A percentile compares a stretch with the other conserved stretches of the same genome.
phyloP scores from a whole-genome alignment of 179 eudicot genomes.

The Silene noctiflora region DNA sequence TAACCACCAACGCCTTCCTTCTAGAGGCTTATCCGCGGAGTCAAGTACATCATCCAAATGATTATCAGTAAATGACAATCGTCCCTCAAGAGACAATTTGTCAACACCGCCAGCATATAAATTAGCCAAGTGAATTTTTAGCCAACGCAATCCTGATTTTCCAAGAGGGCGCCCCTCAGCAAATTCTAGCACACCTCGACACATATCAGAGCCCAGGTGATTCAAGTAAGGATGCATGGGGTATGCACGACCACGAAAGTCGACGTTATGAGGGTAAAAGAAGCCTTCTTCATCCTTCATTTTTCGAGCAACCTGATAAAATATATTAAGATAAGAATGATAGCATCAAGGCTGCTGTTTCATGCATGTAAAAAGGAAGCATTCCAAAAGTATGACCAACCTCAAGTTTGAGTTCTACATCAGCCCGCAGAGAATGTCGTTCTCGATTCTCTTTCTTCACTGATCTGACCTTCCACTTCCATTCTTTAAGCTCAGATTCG shows the following conservation, averaged over 20 bases:
- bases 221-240: constrained; percentile 96
- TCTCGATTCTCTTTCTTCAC: constrained; percentile 82
- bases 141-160: constrained; percentile 76
- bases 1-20: constrained; percentile 94
- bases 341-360: constrained; percentile 4
- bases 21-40: constrained; percentile 92
- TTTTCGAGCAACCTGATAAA: constrained; percentile 74
- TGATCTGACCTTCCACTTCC: constrained; percentile 78
- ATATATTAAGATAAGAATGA: constrained; percentile 3
- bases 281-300: constrained; percentile 93
- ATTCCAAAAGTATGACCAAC: constrained; percentile 27
- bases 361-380: constrained; percentile 10
- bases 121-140: constrained; percentile 91
- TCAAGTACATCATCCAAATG: constrained; percentile 89
- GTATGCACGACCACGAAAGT: constrained; percentile 97
- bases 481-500: constrained; percentile 53
- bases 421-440: constrained; percentile 90
- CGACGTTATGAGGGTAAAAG: constrained; percentile 94
- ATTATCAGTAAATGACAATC: constrained; percentile 74
- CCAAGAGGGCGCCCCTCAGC: constrained; percentile 89
- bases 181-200: constrained; percentile 92
- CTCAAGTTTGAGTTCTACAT: constrained; percentile 83
- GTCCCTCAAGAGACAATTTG: constrained; percentile 79
- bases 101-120: constrained; percentile 93
- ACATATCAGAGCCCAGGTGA: constrained; percentile 92